A percentile compares a stretch with the other conserved stretches of the same genome.
Evolutionary conservation across 495 filamentous ascomycete species (phyloP).

Genomic region (Oleoguttula mirabilis): DNA sequence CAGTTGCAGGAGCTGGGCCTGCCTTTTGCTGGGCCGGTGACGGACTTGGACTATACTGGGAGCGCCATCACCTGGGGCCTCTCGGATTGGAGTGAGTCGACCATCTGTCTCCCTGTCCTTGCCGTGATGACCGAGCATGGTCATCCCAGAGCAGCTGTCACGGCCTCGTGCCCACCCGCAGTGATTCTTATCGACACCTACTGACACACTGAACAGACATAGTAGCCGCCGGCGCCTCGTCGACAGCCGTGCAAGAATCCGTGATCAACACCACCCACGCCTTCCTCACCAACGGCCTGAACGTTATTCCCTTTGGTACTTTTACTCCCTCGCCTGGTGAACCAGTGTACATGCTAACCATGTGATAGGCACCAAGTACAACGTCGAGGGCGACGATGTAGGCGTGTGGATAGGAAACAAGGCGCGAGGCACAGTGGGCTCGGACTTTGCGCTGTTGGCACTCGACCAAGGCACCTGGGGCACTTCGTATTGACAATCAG

Average conservation of each 20-base stretch:
- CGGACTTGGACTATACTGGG: conserved; percentile 6
- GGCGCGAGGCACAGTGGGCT: conserved; percentile 15
- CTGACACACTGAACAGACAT: conserved; percentile 5
- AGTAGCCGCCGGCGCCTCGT: conserved; percentile 8
- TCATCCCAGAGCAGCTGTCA: too few relatives aligned
- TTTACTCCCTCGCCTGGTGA: not conserved
- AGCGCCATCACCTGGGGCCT: conserved; percentile 9
- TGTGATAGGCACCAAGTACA: conserved; percentile 16
- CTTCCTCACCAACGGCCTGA: conserved; percentile 39
- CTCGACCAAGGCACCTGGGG: conserved; percentile 7
- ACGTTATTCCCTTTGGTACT: conserved; percentile 37
- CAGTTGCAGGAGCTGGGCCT: conserved; percentile 19
- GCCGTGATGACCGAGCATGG: too few relatives aligned
- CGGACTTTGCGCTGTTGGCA: conserved; percentile 15
- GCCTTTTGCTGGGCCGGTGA: conserved; percentile 4
- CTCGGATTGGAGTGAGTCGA: conserved; percentile 13
- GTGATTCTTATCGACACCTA: not conserved
- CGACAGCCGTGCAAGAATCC: conserved; percentile 10
- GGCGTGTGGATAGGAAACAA: conserved; percentile 12
- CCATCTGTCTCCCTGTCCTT: not conserved
- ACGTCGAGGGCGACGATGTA: conserved; percentile 5
- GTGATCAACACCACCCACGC: conserved; percentile 31
- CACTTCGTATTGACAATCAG: conserved; percentile 1
- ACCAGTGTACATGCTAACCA: not conserved
- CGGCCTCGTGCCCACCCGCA: not conserved